Conservation (phyloP, 169 alveolate species). For the Plasmodium relictum region DNA sequence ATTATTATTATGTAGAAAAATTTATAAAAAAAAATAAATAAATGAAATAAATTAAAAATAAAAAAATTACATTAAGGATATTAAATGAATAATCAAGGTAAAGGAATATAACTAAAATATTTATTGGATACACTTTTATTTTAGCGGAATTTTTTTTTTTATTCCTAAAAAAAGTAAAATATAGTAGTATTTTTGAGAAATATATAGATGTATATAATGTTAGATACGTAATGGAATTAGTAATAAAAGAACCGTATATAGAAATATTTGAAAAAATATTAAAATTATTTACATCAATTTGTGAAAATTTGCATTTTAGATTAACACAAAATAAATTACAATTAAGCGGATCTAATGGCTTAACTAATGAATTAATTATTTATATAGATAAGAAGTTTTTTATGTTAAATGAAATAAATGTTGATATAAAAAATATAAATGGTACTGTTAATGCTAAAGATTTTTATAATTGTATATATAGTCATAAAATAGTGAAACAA, state of each 20-base stretch:
- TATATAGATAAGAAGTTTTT: slow-evolving; percentile 47
- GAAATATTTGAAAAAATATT: slow-evolving; percentile 68
- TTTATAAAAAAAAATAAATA: no score
- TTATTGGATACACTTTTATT: neutral
- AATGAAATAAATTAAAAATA: no score
- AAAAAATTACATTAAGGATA: no score
- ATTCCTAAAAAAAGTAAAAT: neutral
- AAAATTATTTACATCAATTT: slow-evolving; percentile 44
- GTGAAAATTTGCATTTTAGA: slow-evolving; percentile 43
- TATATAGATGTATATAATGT: neutral
- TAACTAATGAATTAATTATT: slow-evolving; percentile 46
- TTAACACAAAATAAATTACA: slow-evolving; percentile 36
- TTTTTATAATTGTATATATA: slow-evolving; percentile 56
- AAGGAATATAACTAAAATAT: no score
- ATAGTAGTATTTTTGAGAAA: neutral
- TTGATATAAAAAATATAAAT: slow-evolving; percentile 17
- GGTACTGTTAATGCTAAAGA: slow-evolving; percentile 66
- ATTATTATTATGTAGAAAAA: no score
- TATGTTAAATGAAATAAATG: slow-evolving; percentile 10
- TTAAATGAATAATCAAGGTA: no score
- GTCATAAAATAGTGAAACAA: slow-evolving; percentile 32
- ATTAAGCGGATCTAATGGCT: slow-evolving; percentile 44
- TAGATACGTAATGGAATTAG: slow-evolving; percentile 34
- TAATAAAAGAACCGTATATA: slow-evolving; percentile 53
- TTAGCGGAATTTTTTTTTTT: no score